phyloP scores from a whole-genome alignment of 208 protist species.

The Leishmania amazonensis region DNA sequence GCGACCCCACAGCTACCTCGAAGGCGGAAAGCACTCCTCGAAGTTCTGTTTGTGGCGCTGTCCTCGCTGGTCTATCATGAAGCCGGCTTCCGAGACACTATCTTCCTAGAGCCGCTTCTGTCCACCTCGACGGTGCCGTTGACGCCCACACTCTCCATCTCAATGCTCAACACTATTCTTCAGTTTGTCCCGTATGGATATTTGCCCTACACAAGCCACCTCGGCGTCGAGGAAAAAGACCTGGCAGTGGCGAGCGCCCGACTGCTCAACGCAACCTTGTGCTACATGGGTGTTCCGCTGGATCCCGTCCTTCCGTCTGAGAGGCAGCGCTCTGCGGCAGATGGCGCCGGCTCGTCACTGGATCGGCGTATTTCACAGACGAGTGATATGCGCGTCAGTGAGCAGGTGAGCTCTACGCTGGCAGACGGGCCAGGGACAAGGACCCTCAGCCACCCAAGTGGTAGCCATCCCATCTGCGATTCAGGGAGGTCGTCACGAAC shows the following conservation, averaged over 20 bases:
- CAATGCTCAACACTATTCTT: constrained; percentile 77
- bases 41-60: constrained; percentile 49
- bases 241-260: constrained; percentile 56
- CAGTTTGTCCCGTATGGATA: constrained; percentile 71
- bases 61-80: constrained; percentile 63
- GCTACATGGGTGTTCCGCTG: constrained; percentile 47
- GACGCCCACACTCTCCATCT: constrained; percentile 72
- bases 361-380: background rate
- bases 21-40: constrained; percentile 54
- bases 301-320: background rate
- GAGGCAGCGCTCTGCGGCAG: background rate
- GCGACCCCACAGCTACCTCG: constrained; percentile 23
- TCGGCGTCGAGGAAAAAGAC: constrained; percentile 49
- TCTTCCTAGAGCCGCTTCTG: constrained; percentile 78
- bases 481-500: background rate
- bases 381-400: background rate
- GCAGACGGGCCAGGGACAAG: background rate
- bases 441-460: background rate
- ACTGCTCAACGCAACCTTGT: constrained; percentile 66
- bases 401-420: background rate
- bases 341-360: background rate
- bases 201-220: constrained; percentile 83
- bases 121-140: constrained; percentile 56
- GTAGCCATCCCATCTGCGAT: background rate
- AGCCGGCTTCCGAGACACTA: constrained; percentile 51